Percentiles rank a stretch among this genome's conserved stretches.
phyloP scores from a whole-genome alignment of 257 asterid species.

The Lycium barbarum region DNA sequence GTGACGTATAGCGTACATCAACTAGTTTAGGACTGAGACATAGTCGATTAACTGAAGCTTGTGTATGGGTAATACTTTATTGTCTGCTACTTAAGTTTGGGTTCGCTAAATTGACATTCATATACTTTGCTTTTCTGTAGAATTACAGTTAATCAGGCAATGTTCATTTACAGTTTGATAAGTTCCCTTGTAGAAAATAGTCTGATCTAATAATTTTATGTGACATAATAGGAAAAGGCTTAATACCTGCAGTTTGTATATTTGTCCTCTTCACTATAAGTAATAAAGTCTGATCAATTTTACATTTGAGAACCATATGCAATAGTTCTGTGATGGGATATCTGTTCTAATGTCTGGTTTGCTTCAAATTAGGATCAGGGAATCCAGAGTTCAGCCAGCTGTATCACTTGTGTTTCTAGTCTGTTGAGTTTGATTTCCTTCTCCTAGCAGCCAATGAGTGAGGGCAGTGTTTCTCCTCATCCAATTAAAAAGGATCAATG shows the following conservation, averaged over 20 bases:
- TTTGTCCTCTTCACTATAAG: neutral
- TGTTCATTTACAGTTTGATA: neutral
- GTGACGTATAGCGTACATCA: neutral
- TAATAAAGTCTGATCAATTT: too few relatives aligned
- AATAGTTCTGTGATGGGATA: neutral
- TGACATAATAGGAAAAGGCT: neutral
- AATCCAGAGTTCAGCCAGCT: neutral
- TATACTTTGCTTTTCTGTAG: too few relatives aligned
- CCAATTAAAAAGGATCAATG: neutral
- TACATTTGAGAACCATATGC: neutral
- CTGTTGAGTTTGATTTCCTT: neutral
- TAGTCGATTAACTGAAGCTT: neutral
- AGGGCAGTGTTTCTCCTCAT: neutral
- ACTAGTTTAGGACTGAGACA: neutral
- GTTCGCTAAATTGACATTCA: neutral
- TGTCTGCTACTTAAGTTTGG: neutral
- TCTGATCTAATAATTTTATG: neutral
- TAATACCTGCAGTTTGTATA: neutral
- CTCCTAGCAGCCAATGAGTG: neutral
- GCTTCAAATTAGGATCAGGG: neutral
- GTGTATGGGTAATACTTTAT: neutral
- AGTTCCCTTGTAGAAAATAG: neutral
- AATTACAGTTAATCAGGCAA: neutral
- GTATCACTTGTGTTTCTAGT: neutral
- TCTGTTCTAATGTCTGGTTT: too few relatives aligned